Conservation (phyloP, 768 basidiomycete genomes). For the Suillus luteus region DNA sequence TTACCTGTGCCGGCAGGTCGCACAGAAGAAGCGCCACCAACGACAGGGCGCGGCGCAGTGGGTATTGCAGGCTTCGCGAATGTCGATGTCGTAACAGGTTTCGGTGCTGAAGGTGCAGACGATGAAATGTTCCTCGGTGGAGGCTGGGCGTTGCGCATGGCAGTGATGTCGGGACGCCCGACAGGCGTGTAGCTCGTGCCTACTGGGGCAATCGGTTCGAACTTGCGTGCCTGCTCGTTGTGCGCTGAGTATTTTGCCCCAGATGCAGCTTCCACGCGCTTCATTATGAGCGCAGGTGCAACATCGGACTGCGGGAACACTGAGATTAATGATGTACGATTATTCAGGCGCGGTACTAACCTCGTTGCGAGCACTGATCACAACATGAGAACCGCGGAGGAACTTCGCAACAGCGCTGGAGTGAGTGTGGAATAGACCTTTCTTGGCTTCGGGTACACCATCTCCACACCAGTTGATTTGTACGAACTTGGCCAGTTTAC, state of each 20-base stretch:
- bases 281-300: constrained; percentile 75
- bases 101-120: constrained; percentile 16
- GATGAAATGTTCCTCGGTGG: constrained; percentile 33
- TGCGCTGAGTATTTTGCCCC: constrained; percentile 90
- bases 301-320: constrained; percentile 66
- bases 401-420: constrained; percentile 77
- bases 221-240: constrained; percentile 69
- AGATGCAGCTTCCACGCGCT: constrained; percentile 83
- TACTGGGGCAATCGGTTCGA: constrained; percentile 80
- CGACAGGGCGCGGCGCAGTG: constrained; percentile 49
- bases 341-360: constrained; percentile 39
- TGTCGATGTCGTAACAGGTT: not conserved
- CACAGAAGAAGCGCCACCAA: constrained; percentile 46
- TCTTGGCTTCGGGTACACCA: constrained; percentile 89
- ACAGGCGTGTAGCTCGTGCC: constrained; percentile 77
- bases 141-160: constrained; percentile 50
- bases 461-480: constrained; percentile 98
- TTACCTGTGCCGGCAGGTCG: constrained; percentile 39
- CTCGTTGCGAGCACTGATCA: constrained; percentile 85
- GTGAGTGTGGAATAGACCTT: constrained; percentile 91
- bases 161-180: constrained; percentile 70
- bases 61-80: constrained; percentile 37
- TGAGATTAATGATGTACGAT: constrained; percentile 4
- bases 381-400: constrained; percentile 83
- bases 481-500: constrained; percentile 85